Evolutionary conservation across 1,284 basidiomycete species (phyloP), one percentile per base, ranked within the genome.

Genomic region (Meira nashicola): DNA sequence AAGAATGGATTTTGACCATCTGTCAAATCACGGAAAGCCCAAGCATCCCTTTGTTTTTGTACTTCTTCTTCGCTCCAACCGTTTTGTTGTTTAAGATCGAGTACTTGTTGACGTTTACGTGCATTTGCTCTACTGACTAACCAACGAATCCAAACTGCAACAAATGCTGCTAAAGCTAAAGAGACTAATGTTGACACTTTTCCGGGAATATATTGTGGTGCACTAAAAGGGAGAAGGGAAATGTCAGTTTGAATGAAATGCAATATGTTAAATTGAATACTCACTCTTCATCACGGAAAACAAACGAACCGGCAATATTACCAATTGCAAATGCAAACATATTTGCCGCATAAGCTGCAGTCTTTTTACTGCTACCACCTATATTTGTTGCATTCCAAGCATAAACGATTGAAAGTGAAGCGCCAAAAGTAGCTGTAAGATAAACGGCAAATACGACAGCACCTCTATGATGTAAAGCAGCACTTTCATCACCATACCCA

Each of bases 321-420:
- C 84, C 84, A 9, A 85, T 64, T 51, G 81, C 82, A 74, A 87
- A 87, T 0, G 83, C 78, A 0, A 82, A 79, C 0, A 87, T 78
- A 0, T 85, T 86, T 79, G 86, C 79, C 1, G 84, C 83, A 64
- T 87, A 86, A 10, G 40, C 37, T 2, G 43, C 28, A 23, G 40
- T 43, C 79, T 87, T 87, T 80, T 87, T 87, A 1, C 85, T 87
- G 55, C 85, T 83, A 1, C 86, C 86, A 44, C 83, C 83, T 0
- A 84, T 86, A 68, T 87, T 87, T 51, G 83, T 84, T 0, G 85
- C 85, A 57, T 86, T 86, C 67, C 86, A 87, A 0, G 85, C 84
- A 64, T 86, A 87, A 17, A 87, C 81, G 0, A 83, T 82, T 0
- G 85, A 82, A 2, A 87, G 76, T 0, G 85, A 82, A 50, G 83